These are phyloP conservation scores for Eimeria maxima DNA, from an alignment of 169 alveolate genomes.

Conservation along the genomic window DNA sequence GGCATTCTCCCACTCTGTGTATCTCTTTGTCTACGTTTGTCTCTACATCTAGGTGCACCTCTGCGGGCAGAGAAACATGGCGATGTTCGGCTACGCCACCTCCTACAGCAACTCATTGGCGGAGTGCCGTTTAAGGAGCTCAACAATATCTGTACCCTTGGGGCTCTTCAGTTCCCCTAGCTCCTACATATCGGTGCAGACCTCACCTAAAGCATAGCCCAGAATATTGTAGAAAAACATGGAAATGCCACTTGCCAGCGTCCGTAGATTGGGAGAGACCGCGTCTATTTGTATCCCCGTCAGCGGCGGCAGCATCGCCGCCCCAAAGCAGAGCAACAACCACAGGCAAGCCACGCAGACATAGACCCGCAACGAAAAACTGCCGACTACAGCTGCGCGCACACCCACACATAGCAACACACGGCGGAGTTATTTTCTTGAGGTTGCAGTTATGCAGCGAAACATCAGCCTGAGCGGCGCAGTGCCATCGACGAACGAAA, in stretches of 20 bases:
- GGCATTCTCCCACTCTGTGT: not conserved
- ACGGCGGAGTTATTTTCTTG: not conserved
- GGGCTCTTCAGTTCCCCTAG: not conserved
- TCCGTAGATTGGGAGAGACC: slow-evolving; percentile 76
- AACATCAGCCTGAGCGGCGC: not conserved
- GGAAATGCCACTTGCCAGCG: slow-evolving; percentile 79
- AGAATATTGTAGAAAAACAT: slow-evolving; percentile 81
- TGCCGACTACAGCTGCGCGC: slow-evolving; percentile 73
- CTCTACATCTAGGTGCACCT: not conserved
- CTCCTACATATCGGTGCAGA: not conserved
- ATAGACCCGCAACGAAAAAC: slow-evolving; percentile 4
- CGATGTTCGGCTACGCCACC: not conserved
- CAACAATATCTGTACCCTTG: not conserved
- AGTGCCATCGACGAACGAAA: not conserved
- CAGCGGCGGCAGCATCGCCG: slow-evolving; percentile 80
- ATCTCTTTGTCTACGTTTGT: not conserved
- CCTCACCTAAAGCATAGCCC: slow-evolving; percentile 79
- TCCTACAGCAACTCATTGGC: not conserved
- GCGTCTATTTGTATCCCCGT: slow-evolving; percentile 77
- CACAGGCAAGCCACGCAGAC: slow-evolving; percentile 67
- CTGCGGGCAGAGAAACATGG: not conserved
- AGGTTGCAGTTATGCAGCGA: not conserved
- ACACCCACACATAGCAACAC: slow-evolving; percentile 3
- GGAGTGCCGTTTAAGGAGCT: not conserved
- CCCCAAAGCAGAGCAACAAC: slow-evolving; percentile 80